Base-by-base conservation (phyloP, 768 basidiomycete genomes). In the Leccinellum albellum region DNA sequence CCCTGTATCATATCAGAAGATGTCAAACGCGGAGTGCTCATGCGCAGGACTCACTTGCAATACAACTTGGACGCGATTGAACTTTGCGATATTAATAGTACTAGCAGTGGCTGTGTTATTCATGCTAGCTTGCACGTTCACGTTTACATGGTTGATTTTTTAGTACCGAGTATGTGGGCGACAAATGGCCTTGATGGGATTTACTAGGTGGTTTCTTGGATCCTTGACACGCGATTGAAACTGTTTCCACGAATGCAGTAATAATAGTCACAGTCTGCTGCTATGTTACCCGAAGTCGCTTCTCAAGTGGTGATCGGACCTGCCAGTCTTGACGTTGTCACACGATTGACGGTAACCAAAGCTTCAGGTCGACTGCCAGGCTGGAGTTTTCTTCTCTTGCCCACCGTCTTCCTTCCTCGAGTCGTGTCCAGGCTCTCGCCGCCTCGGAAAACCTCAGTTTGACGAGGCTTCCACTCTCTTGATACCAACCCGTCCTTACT, bases 381-480 rank as follows among this genome's bases (percentile, higher is more conserved):
- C 40, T 51, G 21, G 40, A 24, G 53, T 32, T 53, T 55, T 46
- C 51, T 55, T 52, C 28, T 15, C 21, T 35, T 53, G 3, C 12
- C 32, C 50, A 4, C 53, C 49, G 23, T 54, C 53, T 58, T 50
- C 23, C 44, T 21, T 42, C 40, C 47, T 45, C 28, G 40, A 66
- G 56, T 53, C 59, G 31, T 44, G 32, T 37, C 35, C 31, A 10
- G 55, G 61, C 66, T 58, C 58, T 61, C 61, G 62, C 65, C 64
- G 68, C 49, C 70, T 66, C 64, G 55, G 26, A 58, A 46, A 58
- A 55, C 57, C 13, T 46, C 20, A 23, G 57, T 59, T 59, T 50
- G 50, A 53, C 65, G 63, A 57, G 70, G 65, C 66, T 68, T 71
- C 66, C 70, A 57, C 61, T 71, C 70, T 24, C 59, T 71, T 72